Conservation (phyloP, 768 basidiomycete genomes). For the Tylopilus rubrobrunneus region DNA sequence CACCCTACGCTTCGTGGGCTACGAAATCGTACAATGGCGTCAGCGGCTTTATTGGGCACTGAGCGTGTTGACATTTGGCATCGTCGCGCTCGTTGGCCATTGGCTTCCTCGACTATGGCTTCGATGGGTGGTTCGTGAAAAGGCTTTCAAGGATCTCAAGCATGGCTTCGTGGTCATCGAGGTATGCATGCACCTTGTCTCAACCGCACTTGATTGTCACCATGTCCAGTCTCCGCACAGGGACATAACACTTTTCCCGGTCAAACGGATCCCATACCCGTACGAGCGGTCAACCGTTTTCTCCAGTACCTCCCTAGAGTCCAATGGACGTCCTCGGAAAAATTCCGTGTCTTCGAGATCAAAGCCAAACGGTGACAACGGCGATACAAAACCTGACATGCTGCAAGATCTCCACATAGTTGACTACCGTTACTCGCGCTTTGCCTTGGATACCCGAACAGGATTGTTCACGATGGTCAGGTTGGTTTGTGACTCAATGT, state of each 20-base stretch:
- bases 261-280: constrained; percentile 66
- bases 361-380: constrained; percentile 33
- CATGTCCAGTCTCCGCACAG: constrained; percentile 70
- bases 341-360: constrained; percentile 22
- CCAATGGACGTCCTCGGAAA: constrained; percentile 25
- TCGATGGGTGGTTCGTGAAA: constrained; percentile 78
- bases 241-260: constrained; percentile 73
- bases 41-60: constrained; percentile 65
- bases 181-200: constrained; percentile 44
- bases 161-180: constrained; percentile 85
- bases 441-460: constrained; percentile 78
- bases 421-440: constrained; percentile 91
- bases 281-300: constrained; percentile 82
- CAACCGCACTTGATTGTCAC: constrained; percentile 21
- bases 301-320: constrained; percentile 34
- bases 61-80: constrained; percentile 66
- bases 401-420: constrained; percentile 60
- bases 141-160: constrained; percentile 67
- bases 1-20: constrained; percentile 91
- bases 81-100: constrained; percentile 76
- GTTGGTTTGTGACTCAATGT: constrained; percentile 36
- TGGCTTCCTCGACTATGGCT: constrained; percentile 96
- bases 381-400: constrained; percentile 32
- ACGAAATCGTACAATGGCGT: constrained; percentile 62
- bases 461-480: constrained; percentile 80